Percentiles rank a stretch among this genome's conserved stretches.
Conservation (phyloP, 2,329 filamentous ascomycete genomes). For the Acarospora socialis region DNA sequence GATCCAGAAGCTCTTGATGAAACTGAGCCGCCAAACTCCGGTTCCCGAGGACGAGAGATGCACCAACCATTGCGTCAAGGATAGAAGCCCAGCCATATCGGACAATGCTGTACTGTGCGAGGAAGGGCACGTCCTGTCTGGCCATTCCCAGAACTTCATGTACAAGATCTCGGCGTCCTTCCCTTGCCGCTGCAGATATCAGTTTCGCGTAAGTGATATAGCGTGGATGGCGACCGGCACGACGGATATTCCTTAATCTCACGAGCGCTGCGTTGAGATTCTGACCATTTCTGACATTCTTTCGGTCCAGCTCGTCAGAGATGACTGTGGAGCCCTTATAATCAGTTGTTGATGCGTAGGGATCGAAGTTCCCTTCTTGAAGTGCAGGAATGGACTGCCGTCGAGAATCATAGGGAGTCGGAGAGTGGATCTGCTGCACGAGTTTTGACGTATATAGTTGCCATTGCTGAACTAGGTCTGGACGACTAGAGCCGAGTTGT, state of each 20-base stretch:
- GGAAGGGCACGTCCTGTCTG: constrained; percentile 70
- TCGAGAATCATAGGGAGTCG: constrained; percentile 34
- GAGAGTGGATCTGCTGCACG: constrained; percentile 27
- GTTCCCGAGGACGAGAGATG: constrained; percentile 70
- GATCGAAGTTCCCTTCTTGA: constrained; percentile 72
- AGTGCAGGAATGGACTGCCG: constrained; percentile 34
- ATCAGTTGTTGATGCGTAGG: constrained; percentile 79
- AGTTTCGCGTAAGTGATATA: constrained; percentile 97
- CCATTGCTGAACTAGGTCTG: constrained; percentile 39
- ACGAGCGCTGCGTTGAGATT: constrained; percentile 67
- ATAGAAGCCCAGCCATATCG: constrained; percentile 95
- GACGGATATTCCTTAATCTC: constrained; percentile 85
- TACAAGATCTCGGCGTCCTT: constrained; percentile 66
- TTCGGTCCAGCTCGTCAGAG: constrained; percentile 74
- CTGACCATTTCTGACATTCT: constrained; percentile 55
- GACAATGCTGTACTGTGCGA: constrained; percentile 72
- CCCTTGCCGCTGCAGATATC: constrained; percentile 76
- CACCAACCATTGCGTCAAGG: constrained; percentile 89
- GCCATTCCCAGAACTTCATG: constrained; percentile 84
- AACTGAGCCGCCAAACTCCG: constrained; percentile 70
- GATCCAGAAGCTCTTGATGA: constrained; percentile 80
- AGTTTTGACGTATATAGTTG: too few species aligned
- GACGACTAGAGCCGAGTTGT: constrained; percentile 34
- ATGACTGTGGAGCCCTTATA: constrained; percentile 87
- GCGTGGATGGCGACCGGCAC: constrained; percentile 75